Base-by-base conservation (phyloP, 768 basidiomycete species). In the Rhodosporidiobolus odoratus region DNA sequence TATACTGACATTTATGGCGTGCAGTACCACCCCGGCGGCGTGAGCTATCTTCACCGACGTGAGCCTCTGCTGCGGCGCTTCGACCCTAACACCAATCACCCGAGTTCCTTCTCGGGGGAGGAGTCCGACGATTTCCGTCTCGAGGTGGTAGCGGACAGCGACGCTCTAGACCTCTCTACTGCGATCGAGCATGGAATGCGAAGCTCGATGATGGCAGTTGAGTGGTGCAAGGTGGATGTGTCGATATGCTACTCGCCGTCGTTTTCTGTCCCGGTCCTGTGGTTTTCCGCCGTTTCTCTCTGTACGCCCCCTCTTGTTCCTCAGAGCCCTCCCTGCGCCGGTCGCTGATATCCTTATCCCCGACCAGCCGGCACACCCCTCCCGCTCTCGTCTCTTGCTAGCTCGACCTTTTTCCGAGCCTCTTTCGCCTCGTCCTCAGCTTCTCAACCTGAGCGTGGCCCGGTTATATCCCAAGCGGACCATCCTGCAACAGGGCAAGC, bases 391-490 rank as follows among this genome's bases (percentile, higher is more conserved):
- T 84, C 86, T 16, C 81, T 92, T 32, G 73, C 88, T 48, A 74
- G 80, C 63, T 86, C 86, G 5, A 79, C 85, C 0, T 79, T 94
- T 38, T 87, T 93, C 75, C 86, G 83, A 30, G 53, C 59, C 21
- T 37, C 65, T 53, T 30, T 53, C 0, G 8, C 13, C 17, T 4
- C 38, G 5, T 9, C 32, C n/a, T n/a, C 25, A n/a, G n/a, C 27
- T 21, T 25, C 41, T 12, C 19, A 23, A 4, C 40, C 82, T 23
- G 79, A 30, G 40, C 21, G 57, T 56, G 40, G 30, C 43, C 90
- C 92, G 16, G 79, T 93, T 30, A 80, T 95, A 16, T 90, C 91
- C 19, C 90, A 91, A 75, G 89, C 89, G 15, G 92, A 95, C 66
- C 92, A 94, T 76, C 92, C 91, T 0, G 86, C 83, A 9, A 82